A percentile compares a stretch with the other conserved stretches of the same genome.
Conservation (phyloP, 2,329 filamentous ascomycete genomes). For the Trichoderma sp. region DNA sequence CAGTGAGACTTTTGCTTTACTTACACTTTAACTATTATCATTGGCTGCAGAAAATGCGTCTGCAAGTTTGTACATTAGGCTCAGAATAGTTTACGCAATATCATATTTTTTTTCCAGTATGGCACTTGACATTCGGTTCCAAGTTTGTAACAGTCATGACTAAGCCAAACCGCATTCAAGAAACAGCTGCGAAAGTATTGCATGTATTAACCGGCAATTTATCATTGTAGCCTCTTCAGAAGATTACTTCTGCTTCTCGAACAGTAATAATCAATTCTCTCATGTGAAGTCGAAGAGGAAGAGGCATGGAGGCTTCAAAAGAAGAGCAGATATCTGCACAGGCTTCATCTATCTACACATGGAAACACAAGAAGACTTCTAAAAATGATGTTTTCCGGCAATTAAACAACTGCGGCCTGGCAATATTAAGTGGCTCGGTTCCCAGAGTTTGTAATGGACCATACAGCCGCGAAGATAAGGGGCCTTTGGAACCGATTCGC, state of each 20-base stretch:
- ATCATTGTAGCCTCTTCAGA: background rate
- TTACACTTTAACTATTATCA: background rate
- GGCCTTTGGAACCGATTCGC: background rate
- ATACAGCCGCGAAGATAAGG: background rate
- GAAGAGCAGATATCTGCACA: background rate
- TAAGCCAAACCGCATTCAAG: background rate
- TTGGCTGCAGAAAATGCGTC: conserved; percentile 2
- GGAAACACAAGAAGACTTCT: background rate
- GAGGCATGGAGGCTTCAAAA: background rate
- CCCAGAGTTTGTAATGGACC: background rate
- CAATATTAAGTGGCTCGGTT: background rate
- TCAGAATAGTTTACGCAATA: conserved; percentile 10
- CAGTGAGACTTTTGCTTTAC: background rate
- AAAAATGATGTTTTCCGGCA: background rate
- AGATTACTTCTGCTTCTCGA: too few relatives aligned
- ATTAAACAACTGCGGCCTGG: background rate
- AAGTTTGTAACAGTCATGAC: background rate
- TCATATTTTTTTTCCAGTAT: conserved; percentile 5
- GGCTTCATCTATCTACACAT: background rate
- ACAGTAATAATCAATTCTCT: too few relatives aligned
- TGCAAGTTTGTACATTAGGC: conserved; percentile 24
- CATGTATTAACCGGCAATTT: background rate
- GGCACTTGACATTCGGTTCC: background rate
- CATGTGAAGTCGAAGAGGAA: background rate
- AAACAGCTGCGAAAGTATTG: too few relatives aligned